These are phyloP conservation scores for Suhomyces bolitotheri DNA, from an alignment of 1,139 yeast genomes.

Conservation along the genomic window DNA sequence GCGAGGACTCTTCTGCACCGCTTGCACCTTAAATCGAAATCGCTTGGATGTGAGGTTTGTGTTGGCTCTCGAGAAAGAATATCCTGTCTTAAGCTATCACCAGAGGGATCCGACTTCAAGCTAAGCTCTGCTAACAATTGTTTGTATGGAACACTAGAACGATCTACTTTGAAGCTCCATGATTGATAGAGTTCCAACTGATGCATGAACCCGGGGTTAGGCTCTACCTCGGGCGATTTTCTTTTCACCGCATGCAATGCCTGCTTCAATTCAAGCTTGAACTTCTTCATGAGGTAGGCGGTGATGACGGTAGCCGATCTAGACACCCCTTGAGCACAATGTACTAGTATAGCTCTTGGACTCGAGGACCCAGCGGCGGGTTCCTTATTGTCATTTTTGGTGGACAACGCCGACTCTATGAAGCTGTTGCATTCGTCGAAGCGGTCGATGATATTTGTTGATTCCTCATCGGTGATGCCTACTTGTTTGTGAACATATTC, in stretches of 20 bases:
- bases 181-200: constrained; percentile 64
- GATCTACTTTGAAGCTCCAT: constrained; percentile 32
- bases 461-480: constrained; percentile 65
- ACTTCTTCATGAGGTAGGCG: constrained; percentile 79
- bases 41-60: constrained; percentile 1
- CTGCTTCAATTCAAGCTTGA: constrained; percentile 56
- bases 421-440: constrained; percentile 63
- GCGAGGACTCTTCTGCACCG: constrained; percentile 66
- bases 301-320: constrained; percentile 72
- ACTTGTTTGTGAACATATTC: constrained; percentile 61
- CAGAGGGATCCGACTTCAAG: constrained; percentile 32
- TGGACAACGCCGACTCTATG: constrained; percentile 62
- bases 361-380: constrained; percentile 14
- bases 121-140: constrained; percentile 28
- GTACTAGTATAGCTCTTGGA: constrained; percentile 44
- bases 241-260: constrained; percentile 73
- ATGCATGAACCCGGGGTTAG: constrained; percentile 74
- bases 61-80: constrained; percentile 17
- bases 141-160: constrained; percentile 25
- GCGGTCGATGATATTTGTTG: constrained; percentile 62
- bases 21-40: constrained; percentile 59
- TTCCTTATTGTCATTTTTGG: constrained; percentile 13
- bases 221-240: constrained; percentile 58
- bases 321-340: constrained; percentile 87
- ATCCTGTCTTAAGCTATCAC: constrained; percentile 17